Evolutionary conservation across 2,329 filamentous ascomycete species (phyloP), one percentile per base, ranked within the genome.

Genomic region (Aspergillus cejpii): DNA sequence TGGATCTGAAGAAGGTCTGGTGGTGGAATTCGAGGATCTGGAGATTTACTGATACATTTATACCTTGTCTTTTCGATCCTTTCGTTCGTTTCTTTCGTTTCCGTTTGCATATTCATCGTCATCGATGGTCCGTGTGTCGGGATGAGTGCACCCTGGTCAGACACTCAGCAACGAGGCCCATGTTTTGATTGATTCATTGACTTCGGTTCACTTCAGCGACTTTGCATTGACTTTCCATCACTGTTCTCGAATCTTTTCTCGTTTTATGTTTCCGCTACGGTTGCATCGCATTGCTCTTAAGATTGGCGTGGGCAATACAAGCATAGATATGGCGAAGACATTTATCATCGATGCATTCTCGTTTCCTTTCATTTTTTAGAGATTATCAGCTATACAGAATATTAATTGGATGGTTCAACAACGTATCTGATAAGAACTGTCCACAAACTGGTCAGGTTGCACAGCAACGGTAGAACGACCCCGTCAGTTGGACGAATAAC

Each of bases 11-110:
- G 64, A 73, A 49, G 65, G 65, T 29, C 55, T 75, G 54, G 63
- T 73, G 29, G 72, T 74, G 31, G 72, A 75, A 53, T 74, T 75
- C 59, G 72, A 74, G 54, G 72, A 74, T 56, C 48, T 75, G 56
- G 72, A 75, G 53, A 74, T 74, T 33, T 71, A 71, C 53, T 74
- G 63, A 57, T 27, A 14, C 5, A 24, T 24, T 45, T 19, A 28
- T 31, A 38, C 15, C 14, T 17, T 36, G 20, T 49, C 20, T 39
- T 41, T 44, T 47, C 2, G 5, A 43, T 28, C 31, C 2, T 37
- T 47, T 21, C 12, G 2, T 20, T 33, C n/a, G n/a, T 24, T 33
- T 26, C 24, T 26, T 27, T 31, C 10, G n/a, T 38, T 19, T 5
- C 38, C 21, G 28, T 37, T 15, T 20, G n/a, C n/a, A n/a, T n/a